phyloP scores from a whole-genome alignment of 441 rosid species.

The Francoa sonchifolia region DNA sequence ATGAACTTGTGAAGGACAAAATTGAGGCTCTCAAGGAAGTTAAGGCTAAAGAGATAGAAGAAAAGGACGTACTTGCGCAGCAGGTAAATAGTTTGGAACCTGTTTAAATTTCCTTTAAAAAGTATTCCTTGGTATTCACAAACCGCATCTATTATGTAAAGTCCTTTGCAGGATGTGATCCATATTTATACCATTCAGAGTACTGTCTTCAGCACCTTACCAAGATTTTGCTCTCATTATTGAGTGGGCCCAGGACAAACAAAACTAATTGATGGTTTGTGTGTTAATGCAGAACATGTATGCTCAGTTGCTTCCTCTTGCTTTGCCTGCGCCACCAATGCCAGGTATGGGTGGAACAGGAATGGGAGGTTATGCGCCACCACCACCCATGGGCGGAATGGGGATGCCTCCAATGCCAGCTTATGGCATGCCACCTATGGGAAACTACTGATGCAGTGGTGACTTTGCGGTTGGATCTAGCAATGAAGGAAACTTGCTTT shows the following conservation, averaged over 20 bases:
- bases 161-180: neutral
- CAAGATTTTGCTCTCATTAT: too few species aligned
- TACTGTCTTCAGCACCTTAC: neutral
- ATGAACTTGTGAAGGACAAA: conserved; percentile 82
- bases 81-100: too few species aligned
- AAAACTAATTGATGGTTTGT: neutral
- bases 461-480: too few species aligned
- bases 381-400: conserved; percentile 74
- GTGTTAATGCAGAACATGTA: conserved; percentile 72
- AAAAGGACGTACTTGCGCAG: conserved; percentile 81
- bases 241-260: neutral
- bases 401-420: conserved; percentile 95
- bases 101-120: neutral
- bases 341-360: conserved; percentile 77
- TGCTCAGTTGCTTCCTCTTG: conserved; percentile 88
- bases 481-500: conserved; percentile 13
- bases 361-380: conserved; percentile 53
- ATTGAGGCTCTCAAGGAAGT: conserved; percentile 63
- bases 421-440: conserved; percentile 93
- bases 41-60: conserved; percentile 83
- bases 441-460: conserved; percentile 55
- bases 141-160: neutral
- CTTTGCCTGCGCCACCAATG: conserved; percentile 96
- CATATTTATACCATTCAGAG: too few species aligned
- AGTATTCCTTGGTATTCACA: neutral